Base-by-base conservation (phyloP, 345 rosid species). In the Euphorbia pulcherrima region DNA sequence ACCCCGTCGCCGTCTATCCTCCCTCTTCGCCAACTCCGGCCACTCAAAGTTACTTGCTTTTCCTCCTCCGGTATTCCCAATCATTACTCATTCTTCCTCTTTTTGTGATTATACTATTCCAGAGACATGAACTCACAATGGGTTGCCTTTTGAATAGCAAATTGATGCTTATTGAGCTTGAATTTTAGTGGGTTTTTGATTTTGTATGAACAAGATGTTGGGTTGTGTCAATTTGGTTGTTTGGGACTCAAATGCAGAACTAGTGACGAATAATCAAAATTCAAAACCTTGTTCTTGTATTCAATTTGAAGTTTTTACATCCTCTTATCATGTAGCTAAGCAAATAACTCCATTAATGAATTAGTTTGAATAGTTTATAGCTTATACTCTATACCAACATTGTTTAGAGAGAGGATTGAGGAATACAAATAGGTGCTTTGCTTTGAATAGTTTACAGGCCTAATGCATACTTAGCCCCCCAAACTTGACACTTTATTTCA, bases 61-160 rank as follows among this genome's bases (percentile, higher is more conserved):
- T 76, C 72, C 37, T 80, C 86, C 59, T 77, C 89, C 68, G 86
- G 90, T 88, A 80, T 44, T 29, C 44, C 41, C 23, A 8, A 11
- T 39, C 27, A 2, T 1, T 24, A 12, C 39, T 1, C 18, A 2
- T 13, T 27, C 24, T 53, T 13, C 5, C 14, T 16, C 4, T 28
- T 16, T 6, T 21, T 67, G 1, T 59, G 9, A 29, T 58, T 16
- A 30, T 29, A 8, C 2, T 4, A 29, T 3, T 29, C 21, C 6
- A 28, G 39, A 28, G 23, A 28, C 10, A 5, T 28, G 21, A 4
- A 23, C 28, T 53, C 13, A 20, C 21, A 23, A 53, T 53, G 56
- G 56, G 56, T 21, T 50, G 55, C 0, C 9, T 52, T n/a, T 52
- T 52, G 27, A 28, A 21, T 21, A 1, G 28, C 11, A 21, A 28